Evolutionary conservation across 805 yeast species (phyloP), one percentile per base, ranked within the genome.

Genomic region (Yamadazyma takamatsuzukensis): DNA sequence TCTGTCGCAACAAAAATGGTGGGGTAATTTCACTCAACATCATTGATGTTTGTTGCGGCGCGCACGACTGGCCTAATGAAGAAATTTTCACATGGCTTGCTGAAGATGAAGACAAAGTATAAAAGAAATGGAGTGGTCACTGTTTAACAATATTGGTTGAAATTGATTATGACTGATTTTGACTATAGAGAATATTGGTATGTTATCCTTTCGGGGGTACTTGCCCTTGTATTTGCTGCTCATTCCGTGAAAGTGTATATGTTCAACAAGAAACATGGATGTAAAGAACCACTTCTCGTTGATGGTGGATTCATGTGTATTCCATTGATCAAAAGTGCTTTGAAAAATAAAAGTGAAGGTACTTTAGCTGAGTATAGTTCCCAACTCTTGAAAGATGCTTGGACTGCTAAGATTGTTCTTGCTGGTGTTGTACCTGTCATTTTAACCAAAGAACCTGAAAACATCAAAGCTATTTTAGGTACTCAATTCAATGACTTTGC

Each of bases 401-500:
- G 25, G 7, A 44, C 45, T 10, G 47, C 51, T 9, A 39, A 38
- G 29, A 21, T 53, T 5, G 29, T 43, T 19, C 14, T 36, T 36
- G 47, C 16, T 30, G 47, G 36, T 11, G 56, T 55, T n/a, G 43
- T 48, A 15, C 48, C 46, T 13, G 45, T 56, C 27, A 27, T 54
- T 15, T 27, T 50, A 16, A 59, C 67, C 11, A 47, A 40, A 32
- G 64, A 59, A 27, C 64, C 64, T 3, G 68, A 61, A 34, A 61
- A 57, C 31, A 49, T 60, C 32, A 61, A 62, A 39, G 65, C 67
- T 2, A 25, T 62, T 11, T 53, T 61, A 34, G 63, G 62, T 14
- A 61, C 66, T 14, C 66, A 62, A 40, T 61, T 62, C 39, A 51
- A 52, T 34, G 65, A 61, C 32, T 62, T 59, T 41, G 53, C 45